phyloP scores from a whole-genome alignment of 345 rosid genomes.

The Bruguiera gymnorhiza region DNA sequence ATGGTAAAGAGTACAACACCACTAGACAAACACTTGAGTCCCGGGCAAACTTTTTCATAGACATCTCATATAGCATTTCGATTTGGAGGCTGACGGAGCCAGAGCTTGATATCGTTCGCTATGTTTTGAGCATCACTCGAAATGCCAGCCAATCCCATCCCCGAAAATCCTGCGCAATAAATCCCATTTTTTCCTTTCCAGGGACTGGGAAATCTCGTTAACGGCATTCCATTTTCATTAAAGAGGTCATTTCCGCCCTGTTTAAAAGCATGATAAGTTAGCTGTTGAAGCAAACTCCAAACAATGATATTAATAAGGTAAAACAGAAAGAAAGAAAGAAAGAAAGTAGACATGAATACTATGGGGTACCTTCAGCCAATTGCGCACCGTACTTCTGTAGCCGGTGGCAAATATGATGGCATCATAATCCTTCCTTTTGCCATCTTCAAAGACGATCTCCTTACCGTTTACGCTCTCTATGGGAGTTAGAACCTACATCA shows the following conservation, averaged over 20 bases:
- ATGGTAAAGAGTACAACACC: too few relatives aligned
- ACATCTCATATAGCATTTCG: not conserved
- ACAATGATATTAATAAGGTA: not conserved
- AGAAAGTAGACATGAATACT: not conserved
- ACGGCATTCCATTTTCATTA: conserved; percentile 43
- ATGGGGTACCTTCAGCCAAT: conserved; percentile 50
- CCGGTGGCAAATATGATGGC: conserved; percentile 60
- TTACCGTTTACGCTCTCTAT: conserved; percentile 30
- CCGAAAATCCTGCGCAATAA: conserved; percentile 48
- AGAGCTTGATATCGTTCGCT: conserved; percentile 25
- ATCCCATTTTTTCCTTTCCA: conserved; percentile 60
- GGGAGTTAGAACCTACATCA: conserved; percentile 30
- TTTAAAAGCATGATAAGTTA: not conserved
- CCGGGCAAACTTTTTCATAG: too few relatives aligned
- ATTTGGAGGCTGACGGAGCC: not conserved
- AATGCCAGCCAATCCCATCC: conserved; percentile 45
- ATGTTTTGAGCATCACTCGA: conserved; percentile 43
- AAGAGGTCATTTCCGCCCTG: conserved; percentile 38
- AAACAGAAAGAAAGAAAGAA: not conserved
- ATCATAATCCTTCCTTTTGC: conserved; percentile 23
- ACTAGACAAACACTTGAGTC: too few relatives aligned
- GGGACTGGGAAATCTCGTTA: conserved; percentile 23
- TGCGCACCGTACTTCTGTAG: conserved; percentile 43
- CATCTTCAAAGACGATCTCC: conserved; percentile 31
- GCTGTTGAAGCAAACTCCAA: not conserved